Conservation (phyloP, 495 filamentous ascomycete genomes). For the Xylaria grammica region DNA sequence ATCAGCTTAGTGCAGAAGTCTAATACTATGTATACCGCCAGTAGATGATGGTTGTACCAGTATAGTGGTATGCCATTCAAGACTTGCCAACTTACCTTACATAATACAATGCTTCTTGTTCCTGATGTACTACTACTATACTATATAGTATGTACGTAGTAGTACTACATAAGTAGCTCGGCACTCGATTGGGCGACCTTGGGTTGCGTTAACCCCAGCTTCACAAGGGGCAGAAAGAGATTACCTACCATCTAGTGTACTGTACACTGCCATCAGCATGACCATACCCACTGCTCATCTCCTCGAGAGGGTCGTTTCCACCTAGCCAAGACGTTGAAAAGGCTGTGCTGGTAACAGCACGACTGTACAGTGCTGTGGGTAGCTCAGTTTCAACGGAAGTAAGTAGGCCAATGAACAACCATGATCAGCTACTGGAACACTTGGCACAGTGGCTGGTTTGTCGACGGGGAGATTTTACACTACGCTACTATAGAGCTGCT, state of each 20-base stretch:
- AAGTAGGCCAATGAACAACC: too few species aligned
- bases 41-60: too few species aligned
- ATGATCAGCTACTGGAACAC: too few species aligned
- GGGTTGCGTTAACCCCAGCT: background rate
- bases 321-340: background rate
- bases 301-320: constrained; percentile 15
- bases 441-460: too few species aligned
- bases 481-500: too few species aligned
- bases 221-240: background rate
- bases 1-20: too few species aligned
- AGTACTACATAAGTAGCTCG: background rate
- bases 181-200: too few species aligned
- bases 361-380: background rate
- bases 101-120: too few species aligned
- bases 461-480: too few species aligned
- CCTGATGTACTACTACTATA: background rate
- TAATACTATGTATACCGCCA: too few species aligned
- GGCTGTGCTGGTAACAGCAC: background rate
- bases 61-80: too few species aligned
- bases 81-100: background rate
- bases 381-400: background rate
- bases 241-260: background rate
- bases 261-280: background rate
- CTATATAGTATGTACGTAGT: background rate
- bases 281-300: constrained; percentile 10